These are phyloP conservation scores for Viola odorata DNA, from an alignment of 345 rosid genomes.

Conservation along the genomic window DNA sequence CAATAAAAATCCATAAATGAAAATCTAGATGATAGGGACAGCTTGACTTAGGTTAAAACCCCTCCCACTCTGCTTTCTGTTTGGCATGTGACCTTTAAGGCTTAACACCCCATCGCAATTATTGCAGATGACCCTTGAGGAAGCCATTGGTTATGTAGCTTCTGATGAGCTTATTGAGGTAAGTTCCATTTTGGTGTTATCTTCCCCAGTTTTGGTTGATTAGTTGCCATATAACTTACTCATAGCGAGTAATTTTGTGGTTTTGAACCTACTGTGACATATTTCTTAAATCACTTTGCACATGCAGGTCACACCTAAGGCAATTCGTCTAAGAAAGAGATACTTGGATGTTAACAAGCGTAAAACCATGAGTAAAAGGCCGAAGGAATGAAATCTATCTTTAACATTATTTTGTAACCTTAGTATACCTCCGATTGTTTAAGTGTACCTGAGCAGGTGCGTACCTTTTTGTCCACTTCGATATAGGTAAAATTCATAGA, in stretches of 20 bases:
- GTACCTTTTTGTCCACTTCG: constrained; percentile 1
- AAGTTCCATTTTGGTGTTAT: constrained; percentile 4
- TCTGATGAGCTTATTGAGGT: constrained; percentile 98
- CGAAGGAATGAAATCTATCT: constrained; percentile 49
- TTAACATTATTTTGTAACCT: background rate
- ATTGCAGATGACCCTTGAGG: constrained; percentile 90
- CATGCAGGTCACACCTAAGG: constrained; percentile 86
- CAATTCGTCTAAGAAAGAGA: constrained; percentile 75
- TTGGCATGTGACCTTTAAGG: background rate
- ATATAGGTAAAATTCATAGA: constrained; percentile 2
- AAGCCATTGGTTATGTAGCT: constrained; percentile 95
- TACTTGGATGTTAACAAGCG: constrained; percentile 89
- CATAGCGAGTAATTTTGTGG: background rate
- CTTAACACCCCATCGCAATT: constrained; percentile 13
- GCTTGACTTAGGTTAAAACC: background rate
- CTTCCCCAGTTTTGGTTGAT: background rate
- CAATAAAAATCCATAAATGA: background rate
- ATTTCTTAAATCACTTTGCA: background rate
- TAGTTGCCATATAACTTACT: background rate
- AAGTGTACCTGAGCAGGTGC: constrained; percentile 14
- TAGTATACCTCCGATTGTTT: too few species aligned
- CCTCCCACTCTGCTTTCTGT: background rate
- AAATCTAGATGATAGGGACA: background rate
- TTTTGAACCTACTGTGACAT: background rate
- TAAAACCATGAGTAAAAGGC: constrained; percentile 72